phyloP scores from a whole-genome alignment of 371 early-diverging fungal genomes.

The Apophysomyces variabilis region DNA sequence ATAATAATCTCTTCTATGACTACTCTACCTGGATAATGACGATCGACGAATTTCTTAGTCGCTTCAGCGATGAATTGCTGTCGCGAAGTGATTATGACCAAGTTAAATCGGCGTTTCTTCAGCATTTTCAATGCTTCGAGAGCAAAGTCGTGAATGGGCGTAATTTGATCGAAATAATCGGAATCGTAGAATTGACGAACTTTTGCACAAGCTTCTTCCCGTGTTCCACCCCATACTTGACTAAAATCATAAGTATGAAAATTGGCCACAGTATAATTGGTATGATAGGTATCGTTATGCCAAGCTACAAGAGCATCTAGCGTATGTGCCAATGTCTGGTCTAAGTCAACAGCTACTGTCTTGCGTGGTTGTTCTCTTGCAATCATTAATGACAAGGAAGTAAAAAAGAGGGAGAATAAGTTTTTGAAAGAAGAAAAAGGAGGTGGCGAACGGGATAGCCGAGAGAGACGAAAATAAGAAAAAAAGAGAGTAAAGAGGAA shows the following conservation, averaged over 20 bases:
- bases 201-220: conserved; percentile 51
- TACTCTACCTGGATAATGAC: conserved; percentile 37
- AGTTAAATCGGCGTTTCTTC: conserved; percentile 50
- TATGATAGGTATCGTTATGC: conserved; percentile 53
- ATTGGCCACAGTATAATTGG: conserved; percentile 42
- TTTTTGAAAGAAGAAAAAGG: conserved; percentile 5
- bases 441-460: conserved; percentile 14
- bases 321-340: conserved; percentile 54
- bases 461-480: neutral
- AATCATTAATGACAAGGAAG: conserved; percentile 8
- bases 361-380: conserved; percentile 19
- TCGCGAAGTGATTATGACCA: conserved; percentile 58
- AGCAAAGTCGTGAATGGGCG: conserved; percentile 55
- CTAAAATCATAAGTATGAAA: conserved; percentile 51
- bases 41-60: conserved; percentile 34
- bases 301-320: conserved; percentile 52
- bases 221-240: conserved; percentile 54
- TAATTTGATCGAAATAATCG: conserved; percentile 48
- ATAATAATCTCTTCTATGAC: neutral
- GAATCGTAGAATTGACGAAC: conserved; percentile 57
- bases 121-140: conserved; percentile 57
- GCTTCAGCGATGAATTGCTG: conserved; percentile 61
- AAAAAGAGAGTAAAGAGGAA: neutral
- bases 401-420: neutral
- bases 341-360: conserved; percentile 57